These are phyloP conservation scores for Penicillium robsamsonii DNA, from an alignment of 495 filamentous ascomycete species.

Conservation along the genomic window DNA sequence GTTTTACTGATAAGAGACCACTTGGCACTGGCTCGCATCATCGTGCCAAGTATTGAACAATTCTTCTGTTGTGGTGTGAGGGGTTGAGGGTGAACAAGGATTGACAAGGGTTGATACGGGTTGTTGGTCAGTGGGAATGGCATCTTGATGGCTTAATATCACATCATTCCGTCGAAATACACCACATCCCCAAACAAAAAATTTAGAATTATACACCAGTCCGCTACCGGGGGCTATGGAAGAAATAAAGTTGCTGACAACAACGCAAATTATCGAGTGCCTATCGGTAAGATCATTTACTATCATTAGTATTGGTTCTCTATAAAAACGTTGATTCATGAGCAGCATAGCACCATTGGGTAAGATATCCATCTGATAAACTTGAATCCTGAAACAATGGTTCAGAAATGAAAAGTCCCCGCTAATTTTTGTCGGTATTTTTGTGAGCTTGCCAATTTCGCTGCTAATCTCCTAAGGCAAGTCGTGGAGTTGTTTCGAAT, in stretches of 20 bases:
- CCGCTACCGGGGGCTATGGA: neutral
- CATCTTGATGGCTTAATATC: constrained; percentile 10
- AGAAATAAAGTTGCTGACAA: neutral
- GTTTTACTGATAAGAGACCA: neutral
- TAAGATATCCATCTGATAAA: no score
- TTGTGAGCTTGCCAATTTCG: no score
- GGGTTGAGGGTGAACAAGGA: neutral
- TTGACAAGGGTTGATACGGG: neutral
- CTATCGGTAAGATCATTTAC: neutral
- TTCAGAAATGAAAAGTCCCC: no score
- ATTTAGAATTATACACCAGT: neutral
- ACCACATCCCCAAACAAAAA: neutral
- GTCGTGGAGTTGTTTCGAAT: no score
- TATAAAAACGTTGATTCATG: neutral
- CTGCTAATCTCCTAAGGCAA: no score
- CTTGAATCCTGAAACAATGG: no score
- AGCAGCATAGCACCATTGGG: neutral
- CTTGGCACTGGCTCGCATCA: constrained; percentile 4
- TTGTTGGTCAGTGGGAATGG: neutral
- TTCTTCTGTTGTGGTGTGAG: neutral
- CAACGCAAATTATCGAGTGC: neutral
- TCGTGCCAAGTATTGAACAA: constrained; percentile 3
- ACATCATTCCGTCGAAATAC: constrained; percentile 7
- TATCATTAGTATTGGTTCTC: neutral
- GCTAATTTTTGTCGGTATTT: no score